Percentiles rank a stretch among this genome's conserved stretches.
phyloP scores from a whole-genome alignment of 345 rosid species.

The Arabidopsis suecica region DNA sequence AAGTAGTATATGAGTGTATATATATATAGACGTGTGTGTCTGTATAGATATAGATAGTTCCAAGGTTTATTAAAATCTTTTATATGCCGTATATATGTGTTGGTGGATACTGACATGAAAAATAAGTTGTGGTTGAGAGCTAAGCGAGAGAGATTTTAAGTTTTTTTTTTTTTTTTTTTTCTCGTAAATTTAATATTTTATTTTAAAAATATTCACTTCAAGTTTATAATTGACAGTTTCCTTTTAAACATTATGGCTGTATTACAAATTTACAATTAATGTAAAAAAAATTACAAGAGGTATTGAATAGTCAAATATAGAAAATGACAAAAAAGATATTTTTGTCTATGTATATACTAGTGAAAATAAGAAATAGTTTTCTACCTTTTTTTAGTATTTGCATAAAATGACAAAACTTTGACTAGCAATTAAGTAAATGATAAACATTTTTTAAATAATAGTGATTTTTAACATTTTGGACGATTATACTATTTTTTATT shows the following conservation, averaged over 20 bases:
- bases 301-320: not conserved
- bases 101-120: constrained; percentile 32
- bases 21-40: constrained; percentile 26
- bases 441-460: not conserved
- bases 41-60: constrained; percentile 43
- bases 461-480: not conserved
- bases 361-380: not conserved
- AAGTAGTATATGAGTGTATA: not conserved
- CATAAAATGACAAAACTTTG: not conserved
- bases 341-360: not conserved
- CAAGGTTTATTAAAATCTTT: constrained; percentile 37
- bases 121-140: constrained; percentile 44
- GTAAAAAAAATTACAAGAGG: not conserved
- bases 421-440: not conserved
- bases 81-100: constrained; percentile 35
- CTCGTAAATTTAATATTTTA: not conserved
- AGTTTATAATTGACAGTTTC: not conserved
- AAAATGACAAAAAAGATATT: not conserved
- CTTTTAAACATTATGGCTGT: not conserved
- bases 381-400: not conserved
- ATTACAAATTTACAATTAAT: not conserved
- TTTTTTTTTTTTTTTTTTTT: not conserved
- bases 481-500: not conserved
- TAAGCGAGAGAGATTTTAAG: not conserved
- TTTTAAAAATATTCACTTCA: not conserved